These are phyloP conservation scores for Verticillium zaregamsianum DNA, from an alignment of 2,329 filamentous ascomycete genomes.

Conservation along the genomic window DNA sequence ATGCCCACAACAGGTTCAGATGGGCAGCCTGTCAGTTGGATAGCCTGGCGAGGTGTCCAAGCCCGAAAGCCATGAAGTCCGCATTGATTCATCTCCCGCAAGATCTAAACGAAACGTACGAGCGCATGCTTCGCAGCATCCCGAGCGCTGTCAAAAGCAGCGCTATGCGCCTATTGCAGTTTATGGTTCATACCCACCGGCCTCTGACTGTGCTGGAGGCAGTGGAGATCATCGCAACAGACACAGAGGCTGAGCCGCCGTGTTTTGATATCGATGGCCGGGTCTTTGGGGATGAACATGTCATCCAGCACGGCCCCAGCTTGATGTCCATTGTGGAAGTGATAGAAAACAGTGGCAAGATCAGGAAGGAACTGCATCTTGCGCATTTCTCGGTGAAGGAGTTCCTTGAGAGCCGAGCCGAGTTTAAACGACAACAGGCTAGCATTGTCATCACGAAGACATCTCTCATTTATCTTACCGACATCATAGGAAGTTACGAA, in stretches of 20 bases:
- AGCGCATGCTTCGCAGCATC: constrained; percentile 7
- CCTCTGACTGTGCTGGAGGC: constrained; percentile 16
- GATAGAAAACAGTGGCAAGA: not conserved
- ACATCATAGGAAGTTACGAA: too few species aligned
- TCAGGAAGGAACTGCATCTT: constrained; percentile 16
- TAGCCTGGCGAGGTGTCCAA: not conserved
- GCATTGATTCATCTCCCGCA: not conserved
- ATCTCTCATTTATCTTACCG: too few species aligned
- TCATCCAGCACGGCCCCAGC: constrained; percentile 15
- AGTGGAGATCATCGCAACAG: constrained; percentile 17
- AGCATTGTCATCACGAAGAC: too few species aligned
- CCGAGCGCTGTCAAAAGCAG: constrained; percentile 5
- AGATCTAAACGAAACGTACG: constrained; percentile 1
- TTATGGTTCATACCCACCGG: constrained; percentile 13
- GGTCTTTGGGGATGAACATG: not conserved
- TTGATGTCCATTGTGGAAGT: constrained; percentile 8
- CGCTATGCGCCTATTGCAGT: constrained; percentile 16
- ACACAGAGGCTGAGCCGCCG: constrained; percentile 7
- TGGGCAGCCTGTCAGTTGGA: not conserved
- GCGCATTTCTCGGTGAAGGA: constrained; percentile 21
- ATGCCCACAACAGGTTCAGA: not conserved
- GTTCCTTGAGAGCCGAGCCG: constrained; percentile 10
- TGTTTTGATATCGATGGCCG: constrained; percentile 10
- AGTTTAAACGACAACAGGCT: constrained; percentile 3
- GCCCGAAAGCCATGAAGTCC: not conserved